phyloP scores from a whole-genome alignment of 495 filamentous ascomycete species.

The Ascobolus immersus region DNA sequence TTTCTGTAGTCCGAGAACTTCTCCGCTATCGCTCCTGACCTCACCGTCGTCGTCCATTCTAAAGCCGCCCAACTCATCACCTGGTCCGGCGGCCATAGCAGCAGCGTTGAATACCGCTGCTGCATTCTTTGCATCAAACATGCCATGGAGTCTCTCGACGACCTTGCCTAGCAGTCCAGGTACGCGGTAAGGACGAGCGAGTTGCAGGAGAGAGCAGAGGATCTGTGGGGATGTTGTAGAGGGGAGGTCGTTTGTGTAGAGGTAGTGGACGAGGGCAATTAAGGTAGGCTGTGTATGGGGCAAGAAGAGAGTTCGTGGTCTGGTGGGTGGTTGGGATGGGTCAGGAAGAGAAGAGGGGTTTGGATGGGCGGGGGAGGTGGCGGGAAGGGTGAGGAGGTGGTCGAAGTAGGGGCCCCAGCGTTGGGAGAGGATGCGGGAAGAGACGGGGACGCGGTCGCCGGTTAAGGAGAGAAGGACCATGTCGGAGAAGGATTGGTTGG shows the following conservation, averaged over 20 bases:
- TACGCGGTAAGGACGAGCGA: constrained; percentile 76
- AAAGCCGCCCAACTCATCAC: constrained; percentile 18
- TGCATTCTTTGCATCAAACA: constrained; percentile 77
- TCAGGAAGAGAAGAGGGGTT: constrained; percentile 37
- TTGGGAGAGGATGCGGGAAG: constrained; percentile 61
- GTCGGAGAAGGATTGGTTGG: constrained; percentile 57
- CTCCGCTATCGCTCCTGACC: constrained; percentile 65
- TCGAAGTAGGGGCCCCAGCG: constrained; percentile 92
- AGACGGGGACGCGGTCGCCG: constrained; percentile 78
- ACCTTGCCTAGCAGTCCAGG: constrained; percentile 79
- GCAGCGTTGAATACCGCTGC: constrained; percentile 95
- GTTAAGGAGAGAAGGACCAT: constrained; percentile 86
- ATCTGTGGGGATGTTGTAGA: constrained; percentile 63
- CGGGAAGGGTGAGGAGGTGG: constrained; percentile 35
- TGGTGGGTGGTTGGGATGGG: constrained; percentile 19
- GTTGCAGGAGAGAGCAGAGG: constrained; percentile 77
- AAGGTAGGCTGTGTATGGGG: constrained; percentile 77
- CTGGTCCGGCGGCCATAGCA: constrained; percentile 90
- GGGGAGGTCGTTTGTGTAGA: constrained; percentile 78
- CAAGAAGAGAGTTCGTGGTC: constrained; percentile 70
- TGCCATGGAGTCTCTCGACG: constrained; percentile 70
- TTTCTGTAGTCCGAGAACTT: constrained; percentile 92
- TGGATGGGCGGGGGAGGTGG: constrained; percentile 23
- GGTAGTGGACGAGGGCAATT: constrained; percentile 63
- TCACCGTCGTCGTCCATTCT: constrained; percentile 25